Base-by-base conservation (phyloP, 164 flowering plant species). In the Umbilicus rupestris region DNA sequence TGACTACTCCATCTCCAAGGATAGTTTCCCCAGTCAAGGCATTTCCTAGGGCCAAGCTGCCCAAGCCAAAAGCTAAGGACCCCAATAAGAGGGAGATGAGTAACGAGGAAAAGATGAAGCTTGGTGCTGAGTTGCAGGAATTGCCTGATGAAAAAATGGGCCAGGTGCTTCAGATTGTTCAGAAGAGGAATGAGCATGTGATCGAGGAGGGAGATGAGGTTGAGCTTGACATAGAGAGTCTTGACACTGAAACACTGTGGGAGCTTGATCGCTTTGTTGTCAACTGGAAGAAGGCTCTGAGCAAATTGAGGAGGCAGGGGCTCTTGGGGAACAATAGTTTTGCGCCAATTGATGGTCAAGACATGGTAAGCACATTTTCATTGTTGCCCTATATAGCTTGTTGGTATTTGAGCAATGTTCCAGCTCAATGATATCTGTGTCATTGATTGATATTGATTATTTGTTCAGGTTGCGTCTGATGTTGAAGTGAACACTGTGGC, bases 161-260 rank as follows among this genome's bases (percentile, higher is more conserved):
- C 9, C 86, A 86, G 64, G 79, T 84, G n/a, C 66, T 90, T 47
- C 82, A 77, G 62, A 86, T 90, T 28, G 70, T 86, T 19, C 78
- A 68, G 75, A 83, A 78, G 80, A 74, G 90, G 71, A 81, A 81
- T 55, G 70, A 79, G 41, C 69, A 73, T 33, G 62, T 84, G 55
- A 66, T 66, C 2, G 80, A 81, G 66, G 80, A 86, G 5, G 94
- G 82, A 0, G 92, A 86, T 72, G 97, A 88, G 77, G 79, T 90
- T 52, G 97, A 90, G 82, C 81, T 90, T 1, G 97, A 90, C 42
- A 78, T 90, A 35, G 94, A 85, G 72, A 82, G 73, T 4, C 68
- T 88, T 2, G 97, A 88, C 52, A 81, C 69, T 0, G 94, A 90
- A 64, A 88, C 97, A 0, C 80, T 90, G 15, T 90, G 94, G 94